Conservation (phyloP, 495 filamentous ascomycete species). For the Podospora conica region DNA sequence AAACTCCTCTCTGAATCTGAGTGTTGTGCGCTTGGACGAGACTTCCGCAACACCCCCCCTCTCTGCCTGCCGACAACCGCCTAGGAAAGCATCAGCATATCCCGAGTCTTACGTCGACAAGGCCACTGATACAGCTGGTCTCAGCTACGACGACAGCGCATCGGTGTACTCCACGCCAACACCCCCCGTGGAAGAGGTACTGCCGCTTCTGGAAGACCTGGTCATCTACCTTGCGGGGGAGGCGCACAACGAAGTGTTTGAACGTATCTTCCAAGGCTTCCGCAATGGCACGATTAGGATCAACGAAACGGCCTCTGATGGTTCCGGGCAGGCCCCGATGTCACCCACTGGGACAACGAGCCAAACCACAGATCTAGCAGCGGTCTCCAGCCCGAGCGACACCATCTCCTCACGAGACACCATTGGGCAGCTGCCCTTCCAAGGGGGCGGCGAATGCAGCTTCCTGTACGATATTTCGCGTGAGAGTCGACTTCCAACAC, state of each 20-base stretch:
- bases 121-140: conserved; percentile 13
- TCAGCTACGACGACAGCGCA: background rate
- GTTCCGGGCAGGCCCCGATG: background rate
- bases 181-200: conserved; percentile 24
- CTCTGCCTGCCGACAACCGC: background rate
- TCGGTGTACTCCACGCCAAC: background rate
- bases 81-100: background rate
- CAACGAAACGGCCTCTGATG: background rate
- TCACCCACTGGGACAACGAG: background rate
- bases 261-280: conserved; percentile 30
- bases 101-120: conserved; percentile 12
- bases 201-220: conserved; percentile 40
- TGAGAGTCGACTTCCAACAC: conserved; percentile 16
- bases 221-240: conserved; percentile 35
- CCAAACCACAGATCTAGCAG: background rate
- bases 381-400: background rate
- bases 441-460: background rate
- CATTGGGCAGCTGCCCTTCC: background rate
- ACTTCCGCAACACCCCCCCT: background rate
- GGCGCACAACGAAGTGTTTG: conserved; percentile 21
- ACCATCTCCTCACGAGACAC: background rate
- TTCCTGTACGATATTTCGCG: conserved; percentile 14
- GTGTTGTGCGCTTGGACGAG: background rate
- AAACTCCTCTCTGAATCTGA: background rate
- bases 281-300: conserved; percentile 20